A percentile compares a stretch with the other conserved stretches of the same genome.
Conservation (phyloP, 1,284 basidiomycete species). For the Macrocystidia cucumis region DNA sequence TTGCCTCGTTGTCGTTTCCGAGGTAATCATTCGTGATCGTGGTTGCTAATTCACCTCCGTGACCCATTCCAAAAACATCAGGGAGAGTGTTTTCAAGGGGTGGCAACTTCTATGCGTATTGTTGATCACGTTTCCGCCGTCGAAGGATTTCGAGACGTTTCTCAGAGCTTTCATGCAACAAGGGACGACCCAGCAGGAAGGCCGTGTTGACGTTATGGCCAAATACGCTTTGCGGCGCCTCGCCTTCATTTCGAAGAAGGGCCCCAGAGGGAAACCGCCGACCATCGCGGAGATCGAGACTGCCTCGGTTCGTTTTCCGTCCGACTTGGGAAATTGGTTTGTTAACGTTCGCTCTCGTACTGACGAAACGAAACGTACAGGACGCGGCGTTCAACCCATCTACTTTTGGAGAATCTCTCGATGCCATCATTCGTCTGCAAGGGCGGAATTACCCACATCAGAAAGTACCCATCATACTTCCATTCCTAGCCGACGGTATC, state of each 20-base stretch:
- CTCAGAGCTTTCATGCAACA: slow-evolving; percentile 72
- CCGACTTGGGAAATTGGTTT: slow-evolving; percentile 2
- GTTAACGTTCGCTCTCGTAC: slow-evolving; percentile 4
- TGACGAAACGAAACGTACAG: slow-evolving; percentile 22
- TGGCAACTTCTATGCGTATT: slow-evolving; percentile 90
- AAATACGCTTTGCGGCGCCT: slow-evolving; percentile 78
- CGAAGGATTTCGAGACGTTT: slow-evolving; percentile 83
- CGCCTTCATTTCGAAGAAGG: slow-evolving; percentile 66
- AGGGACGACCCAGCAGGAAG: slow-evolving; percentile 57
- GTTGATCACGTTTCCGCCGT: slow-evolving; percentile 83
- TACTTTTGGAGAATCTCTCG: slow-evolving; percentile 85
- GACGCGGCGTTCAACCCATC: slow-evolving; percentile 92
- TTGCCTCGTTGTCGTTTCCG: slow-evolving; percentile 1
- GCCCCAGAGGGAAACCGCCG: slow-evolving; percentile 77
- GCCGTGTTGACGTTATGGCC: slow-evolving; percentile 81
- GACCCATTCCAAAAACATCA: slow-evolving; percentile 17
- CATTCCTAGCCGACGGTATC: slow-evolving; percentile 87
- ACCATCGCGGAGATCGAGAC: slow-evolving; percentile 81
- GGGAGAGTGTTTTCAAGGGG: slow-evolving; percentile 80
- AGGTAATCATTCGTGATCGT: too few species aligned
- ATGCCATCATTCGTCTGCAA: slow-evolving; percentile 77
- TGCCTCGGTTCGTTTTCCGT: slow-evolving; percentile 52
- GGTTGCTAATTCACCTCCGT: slow-evolving; percentile 5
- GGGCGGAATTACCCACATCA: slow-evolving; percentile 76
- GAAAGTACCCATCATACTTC: slow-evolving; percentile 84